These are phyloP conservation scores for Hippophae gyantsensis DNA, from an alignment of 306 rosid genomes.

Conservation along the genomic window DNA sequence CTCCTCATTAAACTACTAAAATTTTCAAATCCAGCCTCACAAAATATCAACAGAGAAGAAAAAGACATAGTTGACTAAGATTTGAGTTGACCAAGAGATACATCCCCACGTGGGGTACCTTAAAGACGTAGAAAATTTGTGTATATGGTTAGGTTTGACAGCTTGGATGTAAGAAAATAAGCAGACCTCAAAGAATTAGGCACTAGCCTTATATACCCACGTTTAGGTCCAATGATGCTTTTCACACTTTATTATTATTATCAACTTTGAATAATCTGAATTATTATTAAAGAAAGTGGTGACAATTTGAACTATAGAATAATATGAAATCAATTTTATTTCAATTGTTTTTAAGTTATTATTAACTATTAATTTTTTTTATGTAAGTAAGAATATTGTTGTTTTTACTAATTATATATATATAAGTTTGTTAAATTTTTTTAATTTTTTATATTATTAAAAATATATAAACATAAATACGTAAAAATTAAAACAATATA, in stretches of 20 bases:
- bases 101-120: conserved; percentile 62
- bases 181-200: conserved; percentile 23
- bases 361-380: too few species aligned
- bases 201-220: conserved; percentile 16
- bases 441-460: too few species aligned
- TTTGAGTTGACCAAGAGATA: conserved; percentile 42
- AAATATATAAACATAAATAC: too few species aligned
- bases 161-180: conserved; percentile 26
- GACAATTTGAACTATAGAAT: too few species aligned
- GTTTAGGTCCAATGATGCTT: conserved; percentile 25
- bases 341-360: too few species aligned
- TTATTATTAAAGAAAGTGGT: too few species aligned
- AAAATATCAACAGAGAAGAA: conserved; percentile 31
- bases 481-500: too few species aligned
- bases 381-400: too few species aligned
- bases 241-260: conserved; percentile 30
- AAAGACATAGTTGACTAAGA: conserved; percentile 57
- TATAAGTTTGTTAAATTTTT: too few species aligned
- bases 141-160: conserved; percentile 51
- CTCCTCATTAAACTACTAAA: conserved; percentile 4
- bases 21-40: conserved; percentile 23
- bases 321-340: too few species aligned
- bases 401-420: too few species aligned
- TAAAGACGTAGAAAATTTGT: conserved; percentile 41
- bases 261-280: too few species aligned